Evolutionary conservation across 176 grass and related monocot genomes (phyloP), one percentile per base, ranked within the genome.

Genomic region (Puya raimondii): DNA sequence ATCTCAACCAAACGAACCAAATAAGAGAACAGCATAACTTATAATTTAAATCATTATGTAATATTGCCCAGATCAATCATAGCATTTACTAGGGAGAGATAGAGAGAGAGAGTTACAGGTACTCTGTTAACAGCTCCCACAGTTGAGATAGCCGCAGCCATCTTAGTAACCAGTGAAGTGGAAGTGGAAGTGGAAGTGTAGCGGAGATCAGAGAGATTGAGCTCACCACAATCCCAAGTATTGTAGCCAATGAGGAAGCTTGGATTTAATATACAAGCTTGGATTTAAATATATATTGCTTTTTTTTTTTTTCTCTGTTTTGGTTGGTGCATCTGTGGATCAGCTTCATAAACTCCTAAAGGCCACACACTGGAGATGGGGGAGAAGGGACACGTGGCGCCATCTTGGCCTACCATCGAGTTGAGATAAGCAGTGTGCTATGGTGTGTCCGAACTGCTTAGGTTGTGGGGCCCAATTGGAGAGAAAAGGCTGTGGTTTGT

Each of bases 281-380:
- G 15, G 4, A 42, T 74, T 11, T 49, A 47, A 49, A 48, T 18
- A 1, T 12, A 69, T 11, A 17, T 51, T 26, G 25, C 2, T 26
- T 26, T 26, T 26, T 26, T 26, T 26, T 26, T 26, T 26, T 26
- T 1, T 1, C 12, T 61, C 54, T 49, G 53, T 50, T 4, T 33
- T 49, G 23, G 51, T 50, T 56, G 10, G 50, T 23, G 49, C 53
- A 25, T 73, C 58, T 90, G 84, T 90, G 91, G 91, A 87, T 87
- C 66, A 83, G 69, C 81, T 78, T 73, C 25, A 48, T 49, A 61
- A 80, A 61, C 13, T 74, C 65, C 20, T 12, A 29, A 20, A 25
- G 77, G 79, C 91, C 91, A 96, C 91, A 87, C 91, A 70, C 70
- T 87, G 76, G 74, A 25, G 91, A 96, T 96, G 76, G 72, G 78